phyloP scores from a whole-genome alignment of 441 rosid genomes.

The Viola pubescens region DNA sequence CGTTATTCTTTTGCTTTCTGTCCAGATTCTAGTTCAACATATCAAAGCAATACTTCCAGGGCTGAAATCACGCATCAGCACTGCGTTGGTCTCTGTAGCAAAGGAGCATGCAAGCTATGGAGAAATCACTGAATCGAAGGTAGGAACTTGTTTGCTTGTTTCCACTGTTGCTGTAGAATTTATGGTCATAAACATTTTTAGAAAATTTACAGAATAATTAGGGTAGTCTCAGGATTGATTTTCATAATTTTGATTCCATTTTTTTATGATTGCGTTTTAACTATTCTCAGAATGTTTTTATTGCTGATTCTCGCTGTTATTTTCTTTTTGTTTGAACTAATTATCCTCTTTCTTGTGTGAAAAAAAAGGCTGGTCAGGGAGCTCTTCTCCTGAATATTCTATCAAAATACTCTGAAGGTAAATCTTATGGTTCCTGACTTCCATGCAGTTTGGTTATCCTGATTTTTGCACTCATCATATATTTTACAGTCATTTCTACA shows the following conservation, averaged over 20 bases:
- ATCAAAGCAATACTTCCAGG: slow-evolving; percentile 78
- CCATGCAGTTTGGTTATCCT: not conserved
- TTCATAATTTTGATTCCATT: not conserved
- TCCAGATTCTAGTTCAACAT: slow-evolving; percentile 82
- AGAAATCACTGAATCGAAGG: slow-evolving; percentile 86
- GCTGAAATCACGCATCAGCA: slow-evolving; percentile 70
- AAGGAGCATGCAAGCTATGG: slow-evolving; percentile 96
- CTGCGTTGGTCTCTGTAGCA: slow-evolving; percentile 62
- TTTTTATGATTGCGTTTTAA: not conserved
- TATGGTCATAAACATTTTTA: not conserved
- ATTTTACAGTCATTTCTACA: not conserved
- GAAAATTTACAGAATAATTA: too few relatives aligned
- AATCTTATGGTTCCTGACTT: slow-evolving; percentile 1
- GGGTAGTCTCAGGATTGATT: not conserved
- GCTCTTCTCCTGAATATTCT: slow-evolving; percentile 91
- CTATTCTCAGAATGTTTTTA: not conserved
- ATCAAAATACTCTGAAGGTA: slow-evolving; percentile 92
- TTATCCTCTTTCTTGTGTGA: slow-evolving; percentile 7
- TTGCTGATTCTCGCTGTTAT: not conserved
- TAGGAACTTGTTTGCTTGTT: slow-evolving; percentile 16
- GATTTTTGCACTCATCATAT: not conserved
- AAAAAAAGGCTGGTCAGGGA: slow-evolving; percentile 88
- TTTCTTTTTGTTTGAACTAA: not conserved
- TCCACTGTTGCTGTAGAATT: not conserved
- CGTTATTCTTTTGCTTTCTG: slow-evolving; percentile 10